Evolutionary conservation across 495 filamentous ascomycete species (phyloP), one percentile per base, ranked within the genome.

Genomic region (Hypoxylon lienhwacheense): DNA sequence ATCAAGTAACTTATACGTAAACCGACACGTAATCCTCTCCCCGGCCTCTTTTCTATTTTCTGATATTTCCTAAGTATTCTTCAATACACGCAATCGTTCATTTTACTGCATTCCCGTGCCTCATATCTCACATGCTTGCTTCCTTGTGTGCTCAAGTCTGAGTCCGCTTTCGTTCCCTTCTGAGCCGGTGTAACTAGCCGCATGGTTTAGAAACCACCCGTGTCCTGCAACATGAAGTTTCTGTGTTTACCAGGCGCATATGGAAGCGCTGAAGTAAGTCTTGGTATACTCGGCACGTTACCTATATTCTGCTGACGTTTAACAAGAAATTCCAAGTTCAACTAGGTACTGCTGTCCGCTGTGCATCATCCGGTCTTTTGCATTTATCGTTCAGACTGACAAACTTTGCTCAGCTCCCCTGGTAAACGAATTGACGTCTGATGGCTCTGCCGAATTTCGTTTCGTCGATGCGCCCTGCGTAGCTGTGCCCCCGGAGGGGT

Each of bases 281-380:
- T 48, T 15, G 25, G 48, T 35, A 54, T 39, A 32, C 42, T 31
- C 34, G 28, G 19, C 8, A 28, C 5, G 24, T 22, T 10, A 6
- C 12, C 11, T 40, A 21, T 2, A 21, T 2, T 26, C 21, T 33
- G 33, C 63, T 73, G 41, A 71, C 62, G 36, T 16, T n/a, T 7
- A 3, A 8, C 36, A 39, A 79, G 76, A 79, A 79, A 71, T 79
- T 78, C 59, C 69, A 76, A 48, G 76, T 78, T 21, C 76, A 79
- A 59, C 55, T 79, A 47, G 73, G 74, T 78, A 69, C 32, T 55
- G 41, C 14, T 17, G 20, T 6, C 28, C 16, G 5, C 22, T 44
- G 33, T 34, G 50, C 34, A 36, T 53, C 20, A 24, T 16, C 24
- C 15, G n/a, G 14, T 11, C 28, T 48, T 19, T 31, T 15, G 14